Evolutionary conservation across 805 yeast genomes (phyloP).

Genomic region (Ogataea minuta): DNA sequence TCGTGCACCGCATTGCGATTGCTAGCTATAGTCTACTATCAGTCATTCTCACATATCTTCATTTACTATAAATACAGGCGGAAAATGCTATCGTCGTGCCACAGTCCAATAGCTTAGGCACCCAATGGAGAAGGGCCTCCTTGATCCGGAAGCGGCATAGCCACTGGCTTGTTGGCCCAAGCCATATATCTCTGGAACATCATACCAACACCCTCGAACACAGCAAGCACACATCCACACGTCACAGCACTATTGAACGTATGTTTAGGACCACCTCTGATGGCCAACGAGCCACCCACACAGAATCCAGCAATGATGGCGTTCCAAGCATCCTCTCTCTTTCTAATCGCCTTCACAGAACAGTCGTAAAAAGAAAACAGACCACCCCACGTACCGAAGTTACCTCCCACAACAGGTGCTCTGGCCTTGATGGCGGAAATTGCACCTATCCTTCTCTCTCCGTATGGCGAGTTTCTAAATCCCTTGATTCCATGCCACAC

Average conservation of each 20-base stretch:
- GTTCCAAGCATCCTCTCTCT: conserved; percentile 98
- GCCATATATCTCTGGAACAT: conserved; percentile 91
- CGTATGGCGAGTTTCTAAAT: conserved; percentile 95
- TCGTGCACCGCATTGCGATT: conserved; percentile 7
- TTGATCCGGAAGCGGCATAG: conserved; percentile 55
- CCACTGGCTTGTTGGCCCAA: conserved; percentile 70
- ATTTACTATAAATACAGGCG: conserved; percentile 11
- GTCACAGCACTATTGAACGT: conserved; percentile 95
- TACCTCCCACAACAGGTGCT: conserved; percentile 98
- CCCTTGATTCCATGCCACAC: conserved; percentile 99
- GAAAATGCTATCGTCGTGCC: conserved; percentile 8
- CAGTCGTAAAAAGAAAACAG: conserved; percentile 94
- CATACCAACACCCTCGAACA: conserved; percentile 97
- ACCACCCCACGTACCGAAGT: conserved; percentile 99
- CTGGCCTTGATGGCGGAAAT: conserved; percentile 88
- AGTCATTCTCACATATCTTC: conserved; percentile 3
- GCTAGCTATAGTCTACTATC: not conserved
- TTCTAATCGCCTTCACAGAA: conserved; percentile 90
- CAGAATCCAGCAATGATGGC: conserved; percentile 97
- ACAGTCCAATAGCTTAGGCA: conserved; percentile 16
- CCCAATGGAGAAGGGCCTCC: conserved; percentile 28
- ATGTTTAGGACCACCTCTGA: conserved; percentile 98
- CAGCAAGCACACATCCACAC: conserved; percentile 95
- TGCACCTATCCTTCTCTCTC: conserved; percentile 91
- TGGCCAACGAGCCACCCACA: conserved; percentile 96